Evolutionary conservation across 768 basidiomycete genomes (phyloP), one percentile per base, ranked within the genome.

Genomic region (Boletus eberwhitei): DNA sequence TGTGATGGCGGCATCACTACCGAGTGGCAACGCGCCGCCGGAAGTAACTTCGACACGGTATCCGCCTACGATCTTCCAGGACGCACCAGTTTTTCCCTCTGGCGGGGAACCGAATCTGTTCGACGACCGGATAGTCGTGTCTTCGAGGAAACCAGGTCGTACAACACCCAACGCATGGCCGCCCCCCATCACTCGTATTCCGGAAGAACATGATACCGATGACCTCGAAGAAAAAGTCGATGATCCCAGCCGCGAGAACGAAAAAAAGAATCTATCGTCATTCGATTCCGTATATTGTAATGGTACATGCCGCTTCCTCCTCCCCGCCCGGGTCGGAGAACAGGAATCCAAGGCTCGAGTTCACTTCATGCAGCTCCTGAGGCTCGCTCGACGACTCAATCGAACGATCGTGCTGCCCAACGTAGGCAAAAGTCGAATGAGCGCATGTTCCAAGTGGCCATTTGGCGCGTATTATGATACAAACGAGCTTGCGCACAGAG

Each of bases 331-430:
- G 5, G 70, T 84, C 26, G 73, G 73, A 17, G 85, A 84, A 66
- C 82, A 83, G 57, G 83, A 84, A 59, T 81, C 82, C 31, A 82
- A 82, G 57, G 80, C 81, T 1, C 75, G 80, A 19, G 63, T 76
- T 8, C 84, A 86, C 66, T 66, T 86, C n/a, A 61, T 71, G 29
- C 80, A 85, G 58, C 68, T 86, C 53, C 59, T 75, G 1, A 67
- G 70, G 4, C 77, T 86, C n/a, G 79, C 84, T 0, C 64, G 65
- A 47, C 64, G 59, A 7, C 74, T 85, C 29, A 76, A 80, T 59
- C 76, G 84, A 6, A 85, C 78, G 4, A 73, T 86, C 35, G 81
- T 86, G 26, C 73, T 87, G 5, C 85, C 85, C 3, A 81, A 82
- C 54, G 82, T 85, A 5, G 79, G 79, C 8, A 78, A 79, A 53